Percentiles rank a stretch among this genome's conserved stretches.
These are phyloP conservation scores for Curvularia verruculosa DNA, from an alignment of 2,329 filamentous ascomycete genomes.

Conservation along the genomic window DNA sequence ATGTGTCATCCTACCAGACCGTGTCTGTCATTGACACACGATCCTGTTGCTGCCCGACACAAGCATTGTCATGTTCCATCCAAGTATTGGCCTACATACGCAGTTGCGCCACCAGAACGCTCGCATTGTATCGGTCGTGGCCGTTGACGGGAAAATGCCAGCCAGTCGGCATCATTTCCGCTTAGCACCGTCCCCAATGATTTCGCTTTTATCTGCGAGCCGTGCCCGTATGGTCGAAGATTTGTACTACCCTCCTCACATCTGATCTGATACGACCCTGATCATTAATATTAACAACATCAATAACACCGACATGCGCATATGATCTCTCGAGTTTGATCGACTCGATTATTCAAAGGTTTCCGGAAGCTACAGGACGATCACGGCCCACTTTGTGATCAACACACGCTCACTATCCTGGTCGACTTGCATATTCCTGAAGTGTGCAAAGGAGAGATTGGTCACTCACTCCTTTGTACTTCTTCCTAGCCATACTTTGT, in stretches of 20 bases:
- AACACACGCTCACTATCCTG: slow-evolving; percentile 33
- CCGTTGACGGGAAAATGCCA: slow-evolving; percentile 21
- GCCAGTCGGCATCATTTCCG: slow-evolving; percentile 30
- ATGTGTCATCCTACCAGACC: neutral
- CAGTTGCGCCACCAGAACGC: slow-evolving; percentile 36
- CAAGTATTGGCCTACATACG: slow-evolving; percentile 32
- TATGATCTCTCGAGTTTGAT: slow-evolving; percentile 30
- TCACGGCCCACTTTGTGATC: slow-evolving; percentile 36
- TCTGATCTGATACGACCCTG: slow-evolving; percentile 41
- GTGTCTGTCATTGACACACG: slow-evolving; percentile 10
- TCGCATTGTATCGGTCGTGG: slow-evolving; percentile 34
- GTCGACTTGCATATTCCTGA: slow-evolving; percentile 29
- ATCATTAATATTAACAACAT: slow-evolving; percentile 38
- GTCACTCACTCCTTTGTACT: slow-evolving; percentile 19
- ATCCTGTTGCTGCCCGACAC: slow-evolving; percentile 19
- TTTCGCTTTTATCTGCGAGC: slow-evolving; percentile 34
- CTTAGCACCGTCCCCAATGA: slow-evolving; percentile 8
- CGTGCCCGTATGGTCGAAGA: slow-evolving; percentile 33
- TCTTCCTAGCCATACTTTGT: slow-evolving; percentile 29
- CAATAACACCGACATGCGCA: slow-evolving; percentile 42
- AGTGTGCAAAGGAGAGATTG: slow-evolving; percentile 28
- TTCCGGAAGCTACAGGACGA: slow-evolving; percentile 24
- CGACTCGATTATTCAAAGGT: slow-evolving; percentile 23
- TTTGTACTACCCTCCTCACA: slow-evolving; percentile 38
- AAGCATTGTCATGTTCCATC: slow-evolving; percentile 26